Evolutionary conservation across 2,329 filamentous ascomycete species (phyloP).

Genomic region (Coniochaeta prunicola): DNA sequence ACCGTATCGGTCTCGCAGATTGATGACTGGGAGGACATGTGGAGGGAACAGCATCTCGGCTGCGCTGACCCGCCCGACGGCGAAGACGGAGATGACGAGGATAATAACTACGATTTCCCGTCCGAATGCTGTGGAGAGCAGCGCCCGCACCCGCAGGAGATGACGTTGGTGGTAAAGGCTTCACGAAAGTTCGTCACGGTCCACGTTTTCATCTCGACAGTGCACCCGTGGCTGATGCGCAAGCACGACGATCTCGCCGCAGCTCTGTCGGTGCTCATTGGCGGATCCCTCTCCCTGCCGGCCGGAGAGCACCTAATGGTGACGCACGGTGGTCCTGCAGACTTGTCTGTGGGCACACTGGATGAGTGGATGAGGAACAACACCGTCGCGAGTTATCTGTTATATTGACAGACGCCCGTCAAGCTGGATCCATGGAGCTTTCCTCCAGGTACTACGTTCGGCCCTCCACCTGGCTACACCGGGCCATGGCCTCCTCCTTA

Average conservation of each 20-base stretch:
- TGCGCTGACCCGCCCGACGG: neutral
- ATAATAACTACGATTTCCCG: conserved; percentile 1
- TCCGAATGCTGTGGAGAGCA: conserved; percentile 5
- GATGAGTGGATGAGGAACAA: neutral
- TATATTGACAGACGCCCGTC: neutral
- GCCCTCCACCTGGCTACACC: neutral
- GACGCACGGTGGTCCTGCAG: neutral
- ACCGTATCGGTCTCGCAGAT: neutral
- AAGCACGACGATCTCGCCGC: conserved; percentile 2
- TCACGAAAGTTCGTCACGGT: conserved; percentile 13
- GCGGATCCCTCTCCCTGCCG: neutral
- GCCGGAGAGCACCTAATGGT: neutral
- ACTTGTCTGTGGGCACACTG: neutral
- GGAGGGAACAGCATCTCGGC: neutral
- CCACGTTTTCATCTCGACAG: conserved; percentile 13
- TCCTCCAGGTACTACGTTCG: too few species aligned
- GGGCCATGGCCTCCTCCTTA: neutral
- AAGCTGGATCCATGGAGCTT: neutral
- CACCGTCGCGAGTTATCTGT: neutral
- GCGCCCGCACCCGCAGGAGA: neutral
- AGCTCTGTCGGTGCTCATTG: neutral
- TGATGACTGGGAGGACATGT: neutral
- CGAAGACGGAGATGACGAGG: conserved; percentile 9
- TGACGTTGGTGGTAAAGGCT: conserved; percentile 1
- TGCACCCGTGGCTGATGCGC: conserved; percentile 14